phyloP scores from a whole-genome alignment of 2,329 filamentous ascomycete species.

The Berkeleyomyces basicola region DNA sequence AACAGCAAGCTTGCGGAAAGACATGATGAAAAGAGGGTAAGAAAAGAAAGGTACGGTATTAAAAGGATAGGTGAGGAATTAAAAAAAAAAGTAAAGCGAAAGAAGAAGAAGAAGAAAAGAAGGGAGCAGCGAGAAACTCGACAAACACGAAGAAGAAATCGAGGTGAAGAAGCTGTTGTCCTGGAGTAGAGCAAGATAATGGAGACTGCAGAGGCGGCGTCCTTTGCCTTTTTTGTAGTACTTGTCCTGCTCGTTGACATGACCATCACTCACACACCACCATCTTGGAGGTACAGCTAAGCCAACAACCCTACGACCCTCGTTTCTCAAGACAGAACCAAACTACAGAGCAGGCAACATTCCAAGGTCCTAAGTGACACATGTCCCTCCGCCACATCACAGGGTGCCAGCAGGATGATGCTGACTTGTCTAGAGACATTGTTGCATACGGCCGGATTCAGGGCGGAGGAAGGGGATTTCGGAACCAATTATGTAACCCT shows the following conservation, averaged over 20 bases:
- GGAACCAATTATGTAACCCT: background rate
- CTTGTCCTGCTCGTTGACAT: background rate
- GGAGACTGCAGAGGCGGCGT: no score
- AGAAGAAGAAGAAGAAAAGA: background rate
- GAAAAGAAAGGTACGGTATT: background rate
- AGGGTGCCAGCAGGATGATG: background rate
- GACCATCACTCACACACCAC: background rate
- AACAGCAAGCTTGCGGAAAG: conserved; percentile 7
- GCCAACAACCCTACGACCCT: background rate
- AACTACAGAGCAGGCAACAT: background rate
- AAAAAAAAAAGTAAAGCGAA: background rate
- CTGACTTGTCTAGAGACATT: background rate
- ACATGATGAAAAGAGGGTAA: conserved; percentile 1
- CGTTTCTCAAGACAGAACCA: background rate
- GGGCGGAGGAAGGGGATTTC: background rate
- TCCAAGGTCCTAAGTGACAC: background rate
- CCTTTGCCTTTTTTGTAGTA: background rate
- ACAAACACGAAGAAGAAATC: background rate
- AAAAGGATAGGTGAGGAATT: background rate
- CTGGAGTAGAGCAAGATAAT: no score
- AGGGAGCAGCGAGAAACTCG: background rate
- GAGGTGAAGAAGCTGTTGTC: background rate
- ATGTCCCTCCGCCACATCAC: background rate
- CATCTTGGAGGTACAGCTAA: background rate
- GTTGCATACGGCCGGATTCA: background rate